A percentile compares a stretch with the other conserved stretches of the same genome.
Evolutionary conservation across 2,329 filamentous ascomycete species (phyloP).

Genomic region (Ceratocystis destructans): DNA sequence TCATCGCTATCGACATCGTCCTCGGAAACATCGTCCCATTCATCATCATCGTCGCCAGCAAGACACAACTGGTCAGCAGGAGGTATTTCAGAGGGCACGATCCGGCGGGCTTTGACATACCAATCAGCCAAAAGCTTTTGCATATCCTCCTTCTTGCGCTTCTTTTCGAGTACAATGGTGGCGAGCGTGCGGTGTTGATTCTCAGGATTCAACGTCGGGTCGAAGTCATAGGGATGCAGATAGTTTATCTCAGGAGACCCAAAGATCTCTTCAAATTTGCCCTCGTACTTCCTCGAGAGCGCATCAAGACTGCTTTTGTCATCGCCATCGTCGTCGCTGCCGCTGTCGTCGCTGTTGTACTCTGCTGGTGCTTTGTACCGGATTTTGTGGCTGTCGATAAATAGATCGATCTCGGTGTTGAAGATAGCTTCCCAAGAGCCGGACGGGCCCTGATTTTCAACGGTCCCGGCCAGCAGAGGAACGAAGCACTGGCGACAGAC

Average conservation of each 20-base stretch:
- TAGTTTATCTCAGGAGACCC: not conserved
- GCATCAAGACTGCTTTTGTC: too few relatives aligned
- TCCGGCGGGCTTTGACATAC: not conserved
- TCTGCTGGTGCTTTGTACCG: not conserved
- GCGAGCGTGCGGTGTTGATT: not conserved
- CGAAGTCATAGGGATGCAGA: not conserved
- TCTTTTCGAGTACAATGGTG: not conserved
- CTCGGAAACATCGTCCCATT: not conserved
- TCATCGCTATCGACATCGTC: not conserved
- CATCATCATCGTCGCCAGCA: not conserved
- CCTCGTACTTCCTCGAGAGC: not conserved
- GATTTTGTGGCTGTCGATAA: not conserved
- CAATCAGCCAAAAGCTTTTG: not conserved
- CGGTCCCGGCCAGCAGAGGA: not conserved
- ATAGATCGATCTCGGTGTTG: not conserved
- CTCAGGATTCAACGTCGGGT: not conserved
- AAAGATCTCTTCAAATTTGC: not conserved
- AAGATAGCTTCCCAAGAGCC: not conserved
- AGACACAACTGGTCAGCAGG: not conserved
- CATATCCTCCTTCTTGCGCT: not conserved
- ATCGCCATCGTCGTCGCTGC: not conserved
- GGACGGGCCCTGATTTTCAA: not conserved
- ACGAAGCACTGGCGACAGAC: not conserved
- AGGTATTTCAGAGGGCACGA: not conserved
- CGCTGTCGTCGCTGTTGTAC: not conserved